These are phyloP conservation scores for Saccharomyces hybrid DNA, from an alignment of 1,139 yeast species.

Conservation along the genomic window DNA sequence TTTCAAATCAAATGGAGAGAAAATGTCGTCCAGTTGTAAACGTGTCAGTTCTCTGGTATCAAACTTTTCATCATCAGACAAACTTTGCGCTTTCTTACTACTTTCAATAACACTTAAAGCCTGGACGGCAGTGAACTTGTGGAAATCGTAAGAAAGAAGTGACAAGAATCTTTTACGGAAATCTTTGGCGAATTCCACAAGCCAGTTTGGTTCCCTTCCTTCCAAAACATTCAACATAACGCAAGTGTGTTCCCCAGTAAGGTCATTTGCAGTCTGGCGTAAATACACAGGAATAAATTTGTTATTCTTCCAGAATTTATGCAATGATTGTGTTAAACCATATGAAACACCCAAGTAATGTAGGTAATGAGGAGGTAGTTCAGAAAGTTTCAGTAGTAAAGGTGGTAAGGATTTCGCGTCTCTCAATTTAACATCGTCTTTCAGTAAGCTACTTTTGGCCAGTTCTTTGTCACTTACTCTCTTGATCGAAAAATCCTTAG, in stretches of 20 bases:
- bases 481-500: slow-evolving; percentile 51
- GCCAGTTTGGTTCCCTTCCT: slow-evolving; percentile 64
- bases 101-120: slow-evolving; percentile 78
- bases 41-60: slow-evolving; percentile 34
- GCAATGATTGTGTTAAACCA: slow-evolving; percentile 79
- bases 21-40: slow-evolving; percentile 54
- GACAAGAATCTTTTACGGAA: slow-evolving; percentile 83
- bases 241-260: slow-evolving; percentile 96
- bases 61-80: slow-evolving; percentile 13
- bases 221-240: slow-evolving; percentile 79
- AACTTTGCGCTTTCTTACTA: slow-evolving; percentile 35
- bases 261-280: slow-evolving; percentile 94
- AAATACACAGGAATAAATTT: slow-evolving; percentile 84
- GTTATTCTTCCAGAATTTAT: slow-evolving; percentile 86
- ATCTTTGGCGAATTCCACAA: slow-evolving; percentile 75
- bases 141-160: slow-evolving; percentile 76
- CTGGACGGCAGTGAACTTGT: slow-evolving; percentile 72
- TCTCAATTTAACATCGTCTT: slow-evolving; percentile 78
- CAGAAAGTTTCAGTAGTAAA: slow-evolving; percentile 72
- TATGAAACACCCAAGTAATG: slow-evolving; percentile 94
- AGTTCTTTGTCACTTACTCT: slow-evolving; percentile 73
- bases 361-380: slow-evolving; percentile 76
- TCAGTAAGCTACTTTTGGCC: slow-evolving; percentile 48
- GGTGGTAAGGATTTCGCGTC: slow-evolving; percentile 89
- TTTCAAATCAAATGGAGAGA: slow-evolving; percentile 90